Evolutionary conservation across 2,329 filamentous ascomycete species (phyloP).

Genomic region (Curvularia eragrostidis): DNA sequence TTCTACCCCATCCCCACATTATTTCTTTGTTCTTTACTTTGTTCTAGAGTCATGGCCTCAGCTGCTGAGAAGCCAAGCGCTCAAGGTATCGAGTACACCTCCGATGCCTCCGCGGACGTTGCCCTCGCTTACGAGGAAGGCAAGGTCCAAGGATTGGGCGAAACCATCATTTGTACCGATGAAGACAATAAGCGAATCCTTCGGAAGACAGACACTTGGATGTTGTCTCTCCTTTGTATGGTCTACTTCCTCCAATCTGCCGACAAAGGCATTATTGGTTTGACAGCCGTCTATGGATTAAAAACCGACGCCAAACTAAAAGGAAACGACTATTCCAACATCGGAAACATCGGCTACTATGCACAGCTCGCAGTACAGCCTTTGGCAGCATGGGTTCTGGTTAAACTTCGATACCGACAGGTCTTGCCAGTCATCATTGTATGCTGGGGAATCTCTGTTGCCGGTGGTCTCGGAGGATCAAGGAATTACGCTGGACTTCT

Average conservation of each 20-base stretch:
- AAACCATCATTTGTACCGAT: conserved; percentile 29
- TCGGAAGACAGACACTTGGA: conserved; percentile 31
- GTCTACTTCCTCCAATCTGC: conserved; percentile 35
- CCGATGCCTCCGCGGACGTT: conserved; percentile 20
- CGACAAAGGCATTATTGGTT: conserved; percentile 58
- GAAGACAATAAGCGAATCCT: conserved; percentile 33
- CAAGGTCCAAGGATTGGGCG: conserved; percentile 22
- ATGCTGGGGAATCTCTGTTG: conserved; percentile 58
- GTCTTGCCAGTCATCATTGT: conserved; percentile 32
- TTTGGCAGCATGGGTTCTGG: conserved; percentile 58
- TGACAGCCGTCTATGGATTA: conserved; percentile 64
- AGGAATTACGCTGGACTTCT: conserved; percentile 29
- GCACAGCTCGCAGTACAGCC: conserved; percentile 61
- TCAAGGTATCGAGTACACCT: conserved; percentile 18
- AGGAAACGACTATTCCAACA: conserved; percentile 57
- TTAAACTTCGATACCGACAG: conserved; percentile 49
- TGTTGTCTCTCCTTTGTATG: conserved; percentile 35
- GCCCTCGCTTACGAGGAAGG: conserved; percentile 31
- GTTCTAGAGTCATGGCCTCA: conserved; percentile 23
- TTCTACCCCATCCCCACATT: conserved; percentile 8
- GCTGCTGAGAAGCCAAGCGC: conserved; percentile 22
- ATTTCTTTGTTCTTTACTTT: conserved; percentile 1
- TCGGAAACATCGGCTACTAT: conserved; percentile 58
- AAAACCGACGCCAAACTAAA: conserved; percentile 42
- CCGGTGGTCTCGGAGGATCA: conserved; percentile 32